phyloP scores from a whole-genome alignment of 768 basidiomycete species.

The Mycena amicta region DNA sequence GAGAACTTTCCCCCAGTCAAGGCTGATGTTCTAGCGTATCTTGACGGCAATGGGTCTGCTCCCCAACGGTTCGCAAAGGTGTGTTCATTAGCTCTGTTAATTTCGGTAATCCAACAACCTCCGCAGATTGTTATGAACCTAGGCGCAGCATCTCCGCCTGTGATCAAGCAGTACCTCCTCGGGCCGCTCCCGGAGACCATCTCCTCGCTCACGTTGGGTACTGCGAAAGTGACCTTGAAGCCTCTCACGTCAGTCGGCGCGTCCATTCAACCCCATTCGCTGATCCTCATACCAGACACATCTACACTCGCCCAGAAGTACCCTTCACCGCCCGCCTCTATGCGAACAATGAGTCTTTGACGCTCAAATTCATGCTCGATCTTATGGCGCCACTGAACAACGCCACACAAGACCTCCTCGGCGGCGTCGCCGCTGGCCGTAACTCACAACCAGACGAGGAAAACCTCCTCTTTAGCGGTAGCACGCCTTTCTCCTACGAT shows the following conservation, averaged over 20 bases:
- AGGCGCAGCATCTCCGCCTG: slow-evolving; percentile 13
- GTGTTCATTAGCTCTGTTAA: background rate
- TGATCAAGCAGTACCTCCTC: slow-evolving; percentile 16
- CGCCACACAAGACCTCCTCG: slow-evolving; percentile 19
- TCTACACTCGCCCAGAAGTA: slow-evolving; percentile 18
- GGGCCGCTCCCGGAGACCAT: slow-evolving; percentile 19
- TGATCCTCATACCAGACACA: slow-evolving; percentile 9
- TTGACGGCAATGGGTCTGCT: slow-evolving; percentile 4
- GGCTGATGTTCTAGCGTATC: slow-evolving; percentile 18
- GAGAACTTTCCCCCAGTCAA: slow-evolving; percentile 20
- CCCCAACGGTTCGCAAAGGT: slow-evolving; percentile 16
- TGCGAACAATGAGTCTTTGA: slow-evolving; percentile 1
- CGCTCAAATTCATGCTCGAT: slow-evolving; percentile 4
- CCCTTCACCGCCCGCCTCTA: slow-evolving; percentile 17
- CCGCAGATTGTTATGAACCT: slow-evolving; percentile 10
- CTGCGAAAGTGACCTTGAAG: background rate
- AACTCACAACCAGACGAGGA: background rate
- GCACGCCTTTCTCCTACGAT: slow-evolving; percentile 60
- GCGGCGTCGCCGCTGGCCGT: slow-evolving; percentile 2
- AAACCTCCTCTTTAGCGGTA: slow-evolving; percentile 41
- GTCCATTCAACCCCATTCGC: background rate
- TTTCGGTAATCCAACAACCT: background rate
- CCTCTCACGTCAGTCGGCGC: slow-evolving; percentile 11
- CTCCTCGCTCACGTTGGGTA: slow-evolving; percentile 8
- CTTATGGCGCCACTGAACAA: slow-evolving; percentile 10